A percentile compares a stretch with the other conserved stretches of the same genome.
phyloP scores from a whole-genome alignment of 1,284 basidiomycete species.

The Pulchroboletus neoregius region DNA sequence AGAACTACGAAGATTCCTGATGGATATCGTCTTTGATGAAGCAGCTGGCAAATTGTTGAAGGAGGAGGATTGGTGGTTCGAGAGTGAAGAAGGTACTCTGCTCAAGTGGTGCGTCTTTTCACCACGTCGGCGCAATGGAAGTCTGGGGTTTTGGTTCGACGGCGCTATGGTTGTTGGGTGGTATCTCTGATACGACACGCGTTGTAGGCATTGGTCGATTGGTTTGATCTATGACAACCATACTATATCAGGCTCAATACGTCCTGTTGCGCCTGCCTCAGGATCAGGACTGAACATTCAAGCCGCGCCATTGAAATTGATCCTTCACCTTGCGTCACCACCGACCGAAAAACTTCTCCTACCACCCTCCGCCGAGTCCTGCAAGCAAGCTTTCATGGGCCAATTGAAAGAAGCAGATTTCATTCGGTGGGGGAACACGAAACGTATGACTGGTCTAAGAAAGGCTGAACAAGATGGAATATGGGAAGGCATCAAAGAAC shows the following conservation, averaged over 20 bases:
- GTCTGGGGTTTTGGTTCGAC: neutral
- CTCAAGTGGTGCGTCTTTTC: conserved; percentile 68
- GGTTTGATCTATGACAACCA: conserved; percentile 88
- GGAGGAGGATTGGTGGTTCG: conserved; percentile 94
- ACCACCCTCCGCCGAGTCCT: conserved; percentile 72
- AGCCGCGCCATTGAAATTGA: conserved; percentile 63
- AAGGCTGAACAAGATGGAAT: conserved; percentile 89
- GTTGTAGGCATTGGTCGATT: conserved; percentile 92
- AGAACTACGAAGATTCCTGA: conserved; percentile 79
- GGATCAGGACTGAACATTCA: conserved; percentile 37
- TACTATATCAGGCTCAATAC: conserved; percentile 56
- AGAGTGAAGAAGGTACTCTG: conserved; percentile 68
- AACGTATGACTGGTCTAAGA: conserved; percentile 83
- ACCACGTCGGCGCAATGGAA: neutral
- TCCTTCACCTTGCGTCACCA: conserved; percentile 82
- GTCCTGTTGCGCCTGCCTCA: conserved; percentile 40
- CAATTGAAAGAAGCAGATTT: conserved; percentile 95
- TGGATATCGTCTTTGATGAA: conserved; percentile 88
- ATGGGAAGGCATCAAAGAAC: conserved; percentile 91
- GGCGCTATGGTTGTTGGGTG: neutral
- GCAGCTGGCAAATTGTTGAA: conserved; percentile 64
- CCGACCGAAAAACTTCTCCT: conserved; percentile 83
- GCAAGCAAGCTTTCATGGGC: conserved; percentile 89
- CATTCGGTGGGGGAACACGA: conserved; percentile 90
- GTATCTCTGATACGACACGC: conserved; percentile 12